Evolutionary conservation across 75 land plant species (phyloP).

Genomic region (Picea glauca): DNA sequence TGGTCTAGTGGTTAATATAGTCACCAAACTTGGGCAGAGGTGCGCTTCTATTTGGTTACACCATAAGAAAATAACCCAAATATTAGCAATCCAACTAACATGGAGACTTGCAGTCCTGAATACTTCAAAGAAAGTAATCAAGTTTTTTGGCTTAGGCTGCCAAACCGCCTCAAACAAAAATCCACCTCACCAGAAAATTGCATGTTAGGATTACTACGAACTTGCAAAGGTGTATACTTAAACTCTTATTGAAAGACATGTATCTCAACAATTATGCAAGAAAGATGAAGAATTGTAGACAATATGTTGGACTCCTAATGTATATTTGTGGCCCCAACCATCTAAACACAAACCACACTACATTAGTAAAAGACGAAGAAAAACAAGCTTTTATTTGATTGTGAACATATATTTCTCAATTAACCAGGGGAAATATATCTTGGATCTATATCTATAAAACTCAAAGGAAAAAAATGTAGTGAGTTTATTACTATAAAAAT

Average conservation of each 20-base stretch:
- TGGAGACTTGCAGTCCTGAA: neutral
- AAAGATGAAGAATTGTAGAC: neutral
- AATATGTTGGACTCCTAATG: neutral
- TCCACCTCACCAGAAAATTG: neutral
- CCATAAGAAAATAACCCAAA: neutral
- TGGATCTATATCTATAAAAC: neutral
- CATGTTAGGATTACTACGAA: neutral
- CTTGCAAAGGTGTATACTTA: neutral
- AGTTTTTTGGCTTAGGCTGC: neutral
- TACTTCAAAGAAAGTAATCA: neutral
- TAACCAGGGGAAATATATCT: neutral
- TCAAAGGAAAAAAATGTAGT: neutral
- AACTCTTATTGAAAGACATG: neutral
- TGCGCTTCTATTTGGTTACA: slow-evolving; percentile 24
- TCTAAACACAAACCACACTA: neutral
- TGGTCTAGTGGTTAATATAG: neutral
- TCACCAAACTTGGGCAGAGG: slow-evolving; percentile 40
- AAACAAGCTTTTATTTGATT: neutral
- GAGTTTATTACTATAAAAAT: neutral
- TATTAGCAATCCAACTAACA: neutral
- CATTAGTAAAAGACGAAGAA: neutral
- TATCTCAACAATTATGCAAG: neutral
- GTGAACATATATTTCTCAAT: neutral
- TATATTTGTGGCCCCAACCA: neutral
- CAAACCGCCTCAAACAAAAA: neutral